A percentile compares a stretch with the other conserved stretches of the same genome.
phyloP scores from a whole-genome alignment of 345 rosid species.

The Salix koriyanagi region DNA sequence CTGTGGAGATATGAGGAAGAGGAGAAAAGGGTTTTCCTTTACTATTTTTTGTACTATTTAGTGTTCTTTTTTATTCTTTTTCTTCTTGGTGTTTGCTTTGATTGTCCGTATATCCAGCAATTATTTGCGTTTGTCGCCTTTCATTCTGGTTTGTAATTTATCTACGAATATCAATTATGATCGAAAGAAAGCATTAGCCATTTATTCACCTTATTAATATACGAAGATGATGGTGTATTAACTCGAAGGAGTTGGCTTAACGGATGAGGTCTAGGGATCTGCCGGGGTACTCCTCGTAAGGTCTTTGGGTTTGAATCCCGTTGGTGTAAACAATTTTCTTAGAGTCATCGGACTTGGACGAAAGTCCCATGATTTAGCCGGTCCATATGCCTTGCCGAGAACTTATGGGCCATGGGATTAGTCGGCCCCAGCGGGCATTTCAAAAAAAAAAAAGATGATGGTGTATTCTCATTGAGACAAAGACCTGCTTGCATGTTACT shows the following conservation, averaged over 20 bases:
- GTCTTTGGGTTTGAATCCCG: too few relatives aligned
- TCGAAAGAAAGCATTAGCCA: slow-evolving; percentile 4
- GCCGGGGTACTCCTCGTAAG: too few relatives aligned
- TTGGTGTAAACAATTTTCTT: too few relatives aligned
- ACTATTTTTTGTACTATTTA: background rate
- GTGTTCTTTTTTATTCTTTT: background rate
- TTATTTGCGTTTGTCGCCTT: slow-evolving; percentile 43
- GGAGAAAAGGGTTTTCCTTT: background rate
- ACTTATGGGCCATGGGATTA: too few relatives aligned
- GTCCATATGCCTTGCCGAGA: too few relatives aligned
- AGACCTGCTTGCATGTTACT: slow-evolving; percentile 5
- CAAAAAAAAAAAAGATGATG: background rate
- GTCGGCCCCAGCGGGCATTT: too few relatives aligned
- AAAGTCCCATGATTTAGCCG: too few relatives aligned
- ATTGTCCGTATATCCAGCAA: slow-evolving; percentile 35
- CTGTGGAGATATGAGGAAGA: slow-evolving; percentile 1
- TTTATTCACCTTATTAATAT: background rate
- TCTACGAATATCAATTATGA: slow-evolving; percentile 8
- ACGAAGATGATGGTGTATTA: slow-evolving; percentile 1
- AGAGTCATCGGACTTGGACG: too few relatives aligned
- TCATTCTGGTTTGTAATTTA: slow-evolving; percentile 17
- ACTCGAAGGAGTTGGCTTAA: too few relatives aligned
- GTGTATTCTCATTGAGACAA: slow-evolving; percentile 2
- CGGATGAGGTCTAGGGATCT: too few relatives aligned
- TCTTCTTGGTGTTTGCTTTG: slow-evolving; percentile 14